phyloP scores from a whole-genome alignment of 495 filamentous ascomycete genomes.

The Penicillium fimorum region DNA sequence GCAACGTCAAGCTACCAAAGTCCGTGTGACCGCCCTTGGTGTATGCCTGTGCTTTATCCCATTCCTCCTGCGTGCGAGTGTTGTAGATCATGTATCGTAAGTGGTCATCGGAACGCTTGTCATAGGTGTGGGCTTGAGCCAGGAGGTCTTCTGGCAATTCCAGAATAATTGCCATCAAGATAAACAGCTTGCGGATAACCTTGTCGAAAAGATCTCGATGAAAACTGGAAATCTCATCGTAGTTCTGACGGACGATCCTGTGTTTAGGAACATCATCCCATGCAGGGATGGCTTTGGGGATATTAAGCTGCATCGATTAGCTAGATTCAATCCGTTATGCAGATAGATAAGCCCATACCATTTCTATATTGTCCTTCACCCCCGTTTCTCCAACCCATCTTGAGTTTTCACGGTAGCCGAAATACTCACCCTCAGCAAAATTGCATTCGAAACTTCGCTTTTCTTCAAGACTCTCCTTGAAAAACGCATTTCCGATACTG shows the following conservation, averaged over 20 bases:
- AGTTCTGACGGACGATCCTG: slow-evolving; percentile 23
- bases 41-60: slow-evolving; percentile 40
- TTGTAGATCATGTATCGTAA: slow-evolving; percentile 58
- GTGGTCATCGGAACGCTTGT: slow-evolving; percentile 46
- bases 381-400: slow-evolving; percentile 47
- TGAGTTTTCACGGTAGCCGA: slow-evolving; percentile 45
- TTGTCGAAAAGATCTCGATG: slow-evolving; percentile 24
- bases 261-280: slow-evolving; percentile 36
- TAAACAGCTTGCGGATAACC: slow-evolving; percentile 26
- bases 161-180: slow-evolving; percentile 48
- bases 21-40: slow-evolving; percentile 54
- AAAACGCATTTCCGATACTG: slow-evolving; percentile 40
- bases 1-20: slow-evolving; percentile 52
- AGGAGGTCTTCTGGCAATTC: slow-evolving; percentile 55
- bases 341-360: slow-evolving; percentile 28
- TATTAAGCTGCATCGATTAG: slow-evolving; percentile 37
- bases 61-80: slow-evolving; percentile 45
- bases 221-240: slow-evolving; percentile 25
- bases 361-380: slow-evolving; percentile 46
- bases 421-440: slow-evolving; percentile 46
- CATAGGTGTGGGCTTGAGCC: slow-evolving; percentile 47
- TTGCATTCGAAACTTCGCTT: slow-evolving; percentile 40
- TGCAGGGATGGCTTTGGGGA: slow-evolving; percentile 48
- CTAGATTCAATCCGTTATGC: not conserved
- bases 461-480: slow-evolving; percentile 35